Evolutionary conservation across 148 eudicot species (phyloP).

Genomic region (Pharnaceum exiguum): DNA sequence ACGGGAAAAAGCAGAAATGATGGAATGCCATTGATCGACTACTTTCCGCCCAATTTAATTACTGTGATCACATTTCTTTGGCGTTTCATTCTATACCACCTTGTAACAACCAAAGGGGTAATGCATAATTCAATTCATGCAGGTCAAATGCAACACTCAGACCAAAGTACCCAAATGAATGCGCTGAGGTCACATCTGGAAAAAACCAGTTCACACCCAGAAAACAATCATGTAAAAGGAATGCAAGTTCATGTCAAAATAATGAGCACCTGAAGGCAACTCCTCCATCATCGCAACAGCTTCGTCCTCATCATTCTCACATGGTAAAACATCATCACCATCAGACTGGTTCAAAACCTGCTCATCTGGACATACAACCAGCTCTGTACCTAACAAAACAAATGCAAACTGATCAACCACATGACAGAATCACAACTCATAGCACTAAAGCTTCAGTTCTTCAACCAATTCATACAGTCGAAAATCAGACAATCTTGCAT

Average conservation of each 20-base stretch:
- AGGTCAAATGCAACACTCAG: too few species aligned
- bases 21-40: too few species aligned
- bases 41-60: too few species aligned
- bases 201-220: not conserved
- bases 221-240: not conserved
- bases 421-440: too few species aligned
- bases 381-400: conserved; percentile 45
- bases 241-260: conserved; percentile 1
- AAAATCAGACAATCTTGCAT: not conserved
- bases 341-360: conserved; percentile 69
- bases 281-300: conserved; percentile 76
- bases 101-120: too few species aligned
- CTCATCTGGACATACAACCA: conserved; percentile 65
- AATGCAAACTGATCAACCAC: not conserved
- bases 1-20: too few species aligned
- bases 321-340: conserved; percentile 49
- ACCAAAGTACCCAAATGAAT: too few species aligned
- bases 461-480: not conserved
- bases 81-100: too few species aligned
- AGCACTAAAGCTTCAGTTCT: not conserved
- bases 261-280: conserved; percentile 53
- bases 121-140: too few species aligned
- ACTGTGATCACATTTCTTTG: too few species aligned
- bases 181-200: too few species aligned
- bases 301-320: conserved; percentile 76